A percentile compares a stretch with the other conserved stretches of the same genome.
These are phyloP conservation scores for Solanum hybrid DNA, from an alignment of 305 asterid genomes.

Conservation along the genomic window DNA sequence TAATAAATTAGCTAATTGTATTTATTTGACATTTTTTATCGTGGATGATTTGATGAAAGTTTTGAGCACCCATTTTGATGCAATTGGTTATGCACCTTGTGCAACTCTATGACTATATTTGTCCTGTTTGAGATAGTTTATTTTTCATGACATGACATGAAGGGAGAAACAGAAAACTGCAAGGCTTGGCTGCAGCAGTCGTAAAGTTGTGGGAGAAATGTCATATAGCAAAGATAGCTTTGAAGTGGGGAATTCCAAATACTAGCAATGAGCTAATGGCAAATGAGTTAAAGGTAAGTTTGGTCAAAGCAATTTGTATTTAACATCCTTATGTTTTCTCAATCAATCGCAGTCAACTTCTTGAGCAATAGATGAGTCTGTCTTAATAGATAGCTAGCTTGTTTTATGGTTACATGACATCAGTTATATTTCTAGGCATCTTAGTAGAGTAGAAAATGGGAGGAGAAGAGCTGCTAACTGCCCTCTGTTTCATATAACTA, in stretches of 20 bases:
- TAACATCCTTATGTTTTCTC: background rate
- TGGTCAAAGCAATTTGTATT: background rate
- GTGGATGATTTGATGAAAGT: background rate
- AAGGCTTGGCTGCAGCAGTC: constrained; percentile 83
- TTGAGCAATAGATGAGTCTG: background rate
- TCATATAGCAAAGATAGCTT: constrained; percentile 89
- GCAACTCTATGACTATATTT: constrained; percentile 4
- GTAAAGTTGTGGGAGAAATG: constrained; percentile 89
- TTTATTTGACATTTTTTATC: background rate
- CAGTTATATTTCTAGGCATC: background rate
- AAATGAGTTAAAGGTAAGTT: constrained; percentile 78
- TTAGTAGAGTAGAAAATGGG: background rate
- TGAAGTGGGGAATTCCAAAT: constrained; percentile 89
- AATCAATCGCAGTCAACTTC: background rate
- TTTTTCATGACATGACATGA: constrained; percentile 19
- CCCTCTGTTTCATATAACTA: background rate
- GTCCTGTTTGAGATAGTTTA: constrained; percentile 13
- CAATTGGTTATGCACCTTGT: constrained; percentile 5
- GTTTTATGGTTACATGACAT: constrained; percentile 1
- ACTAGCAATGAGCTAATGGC: constrained; percentile 92
- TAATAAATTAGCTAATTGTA: background rate
- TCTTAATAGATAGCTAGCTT: constrained; percentile 3
- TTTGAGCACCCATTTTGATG: background rate
- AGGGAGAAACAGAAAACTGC: constrained; percentile 87
- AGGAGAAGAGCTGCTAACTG: background rate